A percentile compares a stretch with the other conserved stretches of the same genome.
Conservation (phyloP, 257 asterid species). For the Cruciata laevipes region DNA sequence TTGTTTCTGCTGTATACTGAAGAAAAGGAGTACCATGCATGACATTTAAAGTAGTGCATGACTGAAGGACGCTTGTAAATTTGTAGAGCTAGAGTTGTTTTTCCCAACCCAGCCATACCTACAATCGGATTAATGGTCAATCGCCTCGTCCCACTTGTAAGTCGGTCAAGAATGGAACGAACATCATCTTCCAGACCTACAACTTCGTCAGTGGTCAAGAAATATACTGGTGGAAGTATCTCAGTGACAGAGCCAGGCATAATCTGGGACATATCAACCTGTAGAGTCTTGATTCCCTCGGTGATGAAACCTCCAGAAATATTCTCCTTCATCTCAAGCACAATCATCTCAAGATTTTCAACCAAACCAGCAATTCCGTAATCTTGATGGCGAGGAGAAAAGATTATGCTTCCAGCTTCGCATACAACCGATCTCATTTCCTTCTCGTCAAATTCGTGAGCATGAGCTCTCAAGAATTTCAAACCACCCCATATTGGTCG, state of each 20-base stretch:
- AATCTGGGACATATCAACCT: no score
- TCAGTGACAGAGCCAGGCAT: no score
- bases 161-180: no score
- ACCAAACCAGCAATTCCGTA: no score
- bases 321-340: neutral
- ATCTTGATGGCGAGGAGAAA: neutral
- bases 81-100: constrained; percentile 13
- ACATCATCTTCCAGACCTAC: no score
- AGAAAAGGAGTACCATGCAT: neutral
- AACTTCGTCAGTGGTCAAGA: no score
- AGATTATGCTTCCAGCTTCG: neutral
- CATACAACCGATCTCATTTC: neutral
- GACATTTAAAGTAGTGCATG: neutral
- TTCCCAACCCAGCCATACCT: constrained; percentile 10
- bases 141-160: no score
- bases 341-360: no score
- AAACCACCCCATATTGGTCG: neutral
- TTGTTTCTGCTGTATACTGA: neutral
- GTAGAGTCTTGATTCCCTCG: no score
- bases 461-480: neutral
- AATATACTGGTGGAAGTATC: no score
- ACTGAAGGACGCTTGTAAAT: neutral
- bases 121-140: constrained; percentile 1
- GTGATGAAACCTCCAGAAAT: neutral
- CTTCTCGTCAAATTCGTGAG: neutral